A percentile compares a stretch with the other conserved stretches of the same genome.
Conservation (phyloP, 176 grass and related monocot genomes). For the Secale cereale region DNA sequence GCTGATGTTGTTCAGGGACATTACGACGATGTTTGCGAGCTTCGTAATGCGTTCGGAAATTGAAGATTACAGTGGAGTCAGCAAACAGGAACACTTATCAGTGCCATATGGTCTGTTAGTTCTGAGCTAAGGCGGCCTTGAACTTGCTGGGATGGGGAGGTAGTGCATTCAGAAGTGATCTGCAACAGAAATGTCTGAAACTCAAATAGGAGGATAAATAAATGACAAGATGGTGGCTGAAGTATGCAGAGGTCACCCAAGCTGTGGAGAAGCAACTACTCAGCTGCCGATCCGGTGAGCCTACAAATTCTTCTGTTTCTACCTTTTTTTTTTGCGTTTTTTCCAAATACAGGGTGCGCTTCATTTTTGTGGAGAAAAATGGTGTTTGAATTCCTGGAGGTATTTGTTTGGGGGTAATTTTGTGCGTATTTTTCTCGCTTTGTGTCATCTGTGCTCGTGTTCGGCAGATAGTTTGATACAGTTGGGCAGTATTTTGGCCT, state of each 20-base stretch:
- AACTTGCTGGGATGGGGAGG: not conserved
- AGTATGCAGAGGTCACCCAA: not conserved
- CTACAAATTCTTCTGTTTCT: not conserved
- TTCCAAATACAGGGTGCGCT: not conserved
- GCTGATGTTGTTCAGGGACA: slow-evolving; percentile 43
- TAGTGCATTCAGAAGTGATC: not conserved
- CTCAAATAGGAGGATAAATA: not conserved
- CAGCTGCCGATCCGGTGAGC: slow-evolving; percentile 34
- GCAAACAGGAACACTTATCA: not conserved
- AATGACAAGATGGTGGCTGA: too few species aligned
- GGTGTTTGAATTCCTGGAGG: not conserved
- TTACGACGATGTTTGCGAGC: slow-evolving; percentile 58
- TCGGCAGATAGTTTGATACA: not conserved
- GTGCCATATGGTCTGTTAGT: not conserved
- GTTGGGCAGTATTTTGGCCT: slow-evolving; percentile 33
- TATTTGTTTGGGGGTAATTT: not conserved
- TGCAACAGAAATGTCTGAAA: not conserved
- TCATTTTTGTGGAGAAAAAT: not conserved
- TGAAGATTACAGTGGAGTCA: not conserved
- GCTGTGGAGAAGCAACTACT: not conserved
- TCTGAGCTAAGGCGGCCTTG: not conserved
- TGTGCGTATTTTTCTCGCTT: not conserved
- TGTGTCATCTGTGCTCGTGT: not conserved
- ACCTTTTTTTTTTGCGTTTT: not conserved
- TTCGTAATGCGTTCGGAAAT: slow-evolving; percentile 53